Percentiles rank a stretch among this genome's conserved stretches.
Evolutionary conservation across 139 green algal species (phyloP).

Genomic region (Coelastrella sp.): DNA sequence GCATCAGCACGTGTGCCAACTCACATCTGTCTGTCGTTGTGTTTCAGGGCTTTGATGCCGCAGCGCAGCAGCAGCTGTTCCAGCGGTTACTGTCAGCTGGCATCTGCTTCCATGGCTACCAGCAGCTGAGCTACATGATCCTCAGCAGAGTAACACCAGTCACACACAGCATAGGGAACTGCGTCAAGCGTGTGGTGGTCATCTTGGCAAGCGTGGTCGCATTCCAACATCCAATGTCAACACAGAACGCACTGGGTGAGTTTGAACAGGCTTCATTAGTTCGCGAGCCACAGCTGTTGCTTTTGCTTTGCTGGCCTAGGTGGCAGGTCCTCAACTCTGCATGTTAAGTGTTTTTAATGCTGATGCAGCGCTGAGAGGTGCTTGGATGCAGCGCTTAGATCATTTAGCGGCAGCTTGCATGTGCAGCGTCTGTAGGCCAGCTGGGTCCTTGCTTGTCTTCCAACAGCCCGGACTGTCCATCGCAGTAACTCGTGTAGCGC

Average conservation of each 20-base stretch:
- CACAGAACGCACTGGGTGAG: constrained; percentile 69
- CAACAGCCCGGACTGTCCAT: no score
- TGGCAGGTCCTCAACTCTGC: no score
- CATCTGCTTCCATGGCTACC: constrained; percentile 97
- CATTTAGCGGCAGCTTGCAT: not conserved
- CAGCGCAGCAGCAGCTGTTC: constrained; percentile 8
- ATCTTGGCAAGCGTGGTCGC: constrained; percentile 92
- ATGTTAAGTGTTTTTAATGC: no score
- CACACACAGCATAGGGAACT: constrained; percentile 99
- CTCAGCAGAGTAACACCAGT: constrained; percentile 91
- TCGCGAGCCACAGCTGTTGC: no score
- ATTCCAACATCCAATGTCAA: constrained; percentile 90
- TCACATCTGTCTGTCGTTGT: not conserved
- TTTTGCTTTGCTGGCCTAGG: no score
- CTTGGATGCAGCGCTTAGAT: no score
- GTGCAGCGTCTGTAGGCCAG: not conserved
- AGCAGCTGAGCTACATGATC: constrained; percentile 90
- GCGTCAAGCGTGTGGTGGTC: constrained; percentile 96
- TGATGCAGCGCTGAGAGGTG: no score
- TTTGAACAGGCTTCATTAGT: not conserved
- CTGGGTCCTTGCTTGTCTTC: not conserved
- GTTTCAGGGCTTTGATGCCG: constrained; percentile 21
- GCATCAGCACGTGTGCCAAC: not conserved
- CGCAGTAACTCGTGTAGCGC: no score
- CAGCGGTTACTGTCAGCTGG: constrained; percentile 75